Conservation (phyloP, 1,284 basidiomycete genomes). For the Pseudozyma thailandica region DNA sequence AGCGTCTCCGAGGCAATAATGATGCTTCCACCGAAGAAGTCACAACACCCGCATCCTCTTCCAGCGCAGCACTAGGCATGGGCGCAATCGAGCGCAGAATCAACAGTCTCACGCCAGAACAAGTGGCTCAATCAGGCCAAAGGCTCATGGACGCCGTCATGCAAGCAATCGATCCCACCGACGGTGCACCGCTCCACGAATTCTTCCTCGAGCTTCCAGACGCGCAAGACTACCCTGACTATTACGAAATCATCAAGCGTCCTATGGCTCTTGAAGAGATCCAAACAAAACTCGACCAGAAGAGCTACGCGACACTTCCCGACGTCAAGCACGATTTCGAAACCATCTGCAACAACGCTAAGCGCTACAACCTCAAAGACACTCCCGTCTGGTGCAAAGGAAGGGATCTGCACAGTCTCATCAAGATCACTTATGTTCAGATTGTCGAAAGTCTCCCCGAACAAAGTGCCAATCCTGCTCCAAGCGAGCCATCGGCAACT, state of each 20-base stretch:
- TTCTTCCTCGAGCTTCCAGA: conserved; percentile 83
- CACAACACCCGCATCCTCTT: conserved; percentile 5
- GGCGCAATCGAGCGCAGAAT: conserved; percentile 45
- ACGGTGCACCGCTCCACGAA: conserved; percentile 72
- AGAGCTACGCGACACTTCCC: conserved; percentile 76
- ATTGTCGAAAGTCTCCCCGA: conserved; percentile 48
- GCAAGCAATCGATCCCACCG: conserved; percentile 42
- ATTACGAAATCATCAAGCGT: conserved; percentile 84
- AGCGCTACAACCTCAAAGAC: conserved; percentile 85
- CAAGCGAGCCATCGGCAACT: background rate
- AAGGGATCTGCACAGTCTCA: conserved; percentile 71
- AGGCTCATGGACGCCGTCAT: conserved; percentile 48
- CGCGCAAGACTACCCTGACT: conserved; percentile 85
- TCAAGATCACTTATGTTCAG: conserved; percentile 59
- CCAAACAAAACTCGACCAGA: conserved; percentile 75
- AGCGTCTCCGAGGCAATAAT: conserved; percentile 41
- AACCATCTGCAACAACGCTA: conserved; percentile 87
- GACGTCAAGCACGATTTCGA: conserved; percentile 83
- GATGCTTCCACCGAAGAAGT: conserved; percentile 25
- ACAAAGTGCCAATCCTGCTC: conserved; percentile 16
- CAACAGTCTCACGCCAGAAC: conserved; percentile 23
- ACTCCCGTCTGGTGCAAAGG: conserved; percentile 88
- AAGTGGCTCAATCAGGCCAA: conserved; percentile 29
- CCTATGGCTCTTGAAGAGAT: conserved; percentile 89
- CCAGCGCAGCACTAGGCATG: conserved; percentile 13